Evolutionary conservation across 169 alveolate species (phyloP).

Genomic region (Perkinsus olseni): DNA sequence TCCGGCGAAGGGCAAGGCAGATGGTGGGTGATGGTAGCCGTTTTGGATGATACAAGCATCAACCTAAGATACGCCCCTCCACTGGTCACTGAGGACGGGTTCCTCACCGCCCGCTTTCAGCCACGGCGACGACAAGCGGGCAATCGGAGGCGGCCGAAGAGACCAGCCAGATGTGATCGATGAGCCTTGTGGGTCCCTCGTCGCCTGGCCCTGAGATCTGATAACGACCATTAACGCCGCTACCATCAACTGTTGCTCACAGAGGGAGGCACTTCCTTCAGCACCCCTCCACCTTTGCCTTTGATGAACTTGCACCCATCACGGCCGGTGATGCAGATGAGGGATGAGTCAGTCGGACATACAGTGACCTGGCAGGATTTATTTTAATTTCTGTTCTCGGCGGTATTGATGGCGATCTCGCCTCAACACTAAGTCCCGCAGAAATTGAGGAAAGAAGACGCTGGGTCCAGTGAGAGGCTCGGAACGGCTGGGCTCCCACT

Average conservation of each 20-base stretch:
- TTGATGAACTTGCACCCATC: not conserved
- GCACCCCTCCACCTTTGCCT: not conserved
- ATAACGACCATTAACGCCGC: not conserved
- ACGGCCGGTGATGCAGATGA: not conserved
- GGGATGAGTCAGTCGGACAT: not conserved
- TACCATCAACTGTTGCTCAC: not conserved
- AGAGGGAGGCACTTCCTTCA: not conserved
- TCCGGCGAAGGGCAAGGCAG: not conserved
- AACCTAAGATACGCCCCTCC: not conserved
- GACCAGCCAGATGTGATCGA: no score
- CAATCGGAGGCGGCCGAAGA: not conserved
- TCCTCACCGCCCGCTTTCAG: not conserved
- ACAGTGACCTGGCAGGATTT: not conserved
- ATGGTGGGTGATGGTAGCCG: not conserved
- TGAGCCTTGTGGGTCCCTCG: no score
- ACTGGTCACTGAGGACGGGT: not conserved
- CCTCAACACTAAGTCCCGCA: no score
- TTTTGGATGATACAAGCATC: not conserved
- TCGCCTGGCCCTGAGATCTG: not conserved
- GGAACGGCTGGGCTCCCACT: no score
- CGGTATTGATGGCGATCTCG: no score
- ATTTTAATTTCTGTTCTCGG: not conserved
- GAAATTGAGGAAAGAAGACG: no score
- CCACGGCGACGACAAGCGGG: not conserved
- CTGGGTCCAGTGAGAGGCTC: no score